Conservation (phyloP, 1,284 basidiomycete species). For the Fomitopsis palustris region DNA sequence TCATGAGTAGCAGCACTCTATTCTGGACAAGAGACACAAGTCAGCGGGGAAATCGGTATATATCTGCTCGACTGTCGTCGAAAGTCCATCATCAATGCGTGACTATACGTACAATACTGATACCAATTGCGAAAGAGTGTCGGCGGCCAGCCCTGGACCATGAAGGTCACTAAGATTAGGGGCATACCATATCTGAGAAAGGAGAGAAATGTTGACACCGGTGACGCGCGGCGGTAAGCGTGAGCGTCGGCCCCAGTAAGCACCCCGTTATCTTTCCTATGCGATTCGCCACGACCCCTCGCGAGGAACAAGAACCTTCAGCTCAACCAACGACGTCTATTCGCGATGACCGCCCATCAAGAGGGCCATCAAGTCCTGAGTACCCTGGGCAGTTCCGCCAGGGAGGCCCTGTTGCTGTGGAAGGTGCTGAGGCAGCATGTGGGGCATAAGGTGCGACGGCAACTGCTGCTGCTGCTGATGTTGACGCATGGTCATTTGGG, state of each 20-base stretch:
- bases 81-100: slow-evolving; percentile 4
- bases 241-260: background rate
- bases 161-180: background rate
- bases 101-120: slow-evolving; percentile 2
- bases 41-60: background rate
- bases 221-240: background rate
- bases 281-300: background rate
- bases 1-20: too few relatives aligned
- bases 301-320: background rate
- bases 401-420: slow-evolving; percentile 51
- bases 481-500: slow-evolving; percentile 38
- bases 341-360: slow-evolving; percentile 72
- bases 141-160: background rate
- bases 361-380: slow-evolving; percentile 74
- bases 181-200: background rate
- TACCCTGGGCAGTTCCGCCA: slow-evolving; percentile 47
- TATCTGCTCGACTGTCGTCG: background rate
- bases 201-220: background rate
- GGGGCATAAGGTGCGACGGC: slow-evolving; percentile 53
- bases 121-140: background rate
- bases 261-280: background rate
- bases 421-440: slow-evolving; percentile 56
- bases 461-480: slow-evolving; percentile 42
- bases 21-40: background rate
- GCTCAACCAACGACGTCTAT: slow-evolving; percentile 28